Evolutionary conservation across 768 basidiomycete genomes (phyloP), one percentile per base, ranked within the genome.

Genomic region (Cystofilobasidium macerans): DNA sequence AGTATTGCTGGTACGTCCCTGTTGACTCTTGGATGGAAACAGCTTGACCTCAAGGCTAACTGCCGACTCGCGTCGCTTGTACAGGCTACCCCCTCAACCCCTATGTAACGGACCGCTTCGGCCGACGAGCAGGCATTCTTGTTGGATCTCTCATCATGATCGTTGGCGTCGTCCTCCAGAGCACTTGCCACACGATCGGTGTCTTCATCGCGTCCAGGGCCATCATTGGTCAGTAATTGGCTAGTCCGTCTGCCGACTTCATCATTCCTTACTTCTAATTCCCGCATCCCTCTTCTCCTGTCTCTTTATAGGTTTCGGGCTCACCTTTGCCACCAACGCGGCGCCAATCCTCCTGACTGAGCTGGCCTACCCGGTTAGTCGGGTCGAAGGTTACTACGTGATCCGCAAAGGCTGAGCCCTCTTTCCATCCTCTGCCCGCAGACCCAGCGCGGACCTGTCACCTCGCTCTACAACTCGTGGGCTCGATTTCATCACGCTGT

Each of bases 321-420:
- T 87, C 48, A 84, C 85, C 2, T 86, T 85, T 54, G 62, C 72
- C 80, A 82, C 82, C 30, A 85, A 83, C 71, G 84, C 87, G 60
- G 88, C 89, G 16, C 88, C 89, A 14, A 82, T 90, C 80, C 77
- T 91, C 77, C 60, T 91, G 62, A 86, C 88, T 57, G 89, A 92
- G 76, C 77, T 91, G n/a, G 81, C 89, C 1, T 90, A 90, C 75
- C 89, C 89, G n/a, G n/a, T n/a, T n/a, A n/a, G n/a, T n/a, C n/a
- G n/a, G n/a, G n/a, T n/a, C n/a, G n/a, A n/a, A n/a, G n/a, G n/a
- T n/a, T n/a, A n/a, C n/a, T n/a, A n/a, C n/a, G n/a, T n/a, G n/a
- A n/a, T n/a, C n/a, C n/a, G n/a, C n/a, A n/a, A n/a, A n/a, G n/a
- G n/a, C n/a, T n/a, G n/a, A n/a, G n/a, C n/a, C n/a, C n/a, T n/a